Evolutionary conservation across 305 asterid species (phyloP), one percentile per base, ranked within the genome.

Genomic region (Stenogyne calaminthoides): DNA sequence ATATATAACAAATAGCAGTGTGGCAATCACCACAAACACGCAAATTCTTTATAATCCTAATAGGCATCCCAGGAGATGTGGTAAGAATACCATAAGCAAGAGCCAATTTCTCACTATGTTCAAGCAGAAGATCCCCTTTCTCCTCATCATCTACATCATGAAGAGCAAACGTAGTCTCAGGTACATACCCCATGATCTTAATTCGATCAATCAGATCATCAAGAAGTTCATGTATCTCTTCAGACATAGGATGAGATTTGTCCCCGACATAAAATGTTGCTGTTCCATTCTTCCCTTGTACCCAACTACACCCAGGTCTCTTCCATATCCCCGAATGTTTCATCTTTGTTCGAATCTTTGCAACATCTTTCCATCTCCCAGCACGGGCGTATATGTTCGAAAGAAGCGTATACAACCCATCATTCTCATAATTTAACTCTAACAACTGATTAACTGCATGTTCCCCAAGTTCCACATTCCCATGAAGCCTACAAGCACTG

Each of bases 121-220:
- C 96, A 60, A 82, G 71, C 52, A 90, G 78, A 66, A 88, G 89
- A 84, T 88, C 89, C 7, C 89, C 84, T 80, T 90, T 90, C 86
- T 92, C 96, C 83, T 92, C 98, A 57, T 92, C 92, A 75, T 90
- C 93, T 19, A 92, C 98, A 58, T 92, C 98, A 71, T 92, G 98
- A 66, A 92, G 96, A 25, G 96, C 96, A 79, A 83, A 92, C 78
- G 78, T 80, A 19, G 92, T 92, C 81, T 92, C 96, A 5, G 96
- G 91, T 16, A 84, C 83, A 72, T 92, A 92, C 0, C 98, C 98
- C 93, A 92, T 80, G 25, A 78, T 68, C 78, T 87, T 92, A 42
- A 86, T 85, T 11, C 91, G 87, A 56, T 71, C 52, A 71, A 90
- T 84, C 75, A 92, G 78, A 74, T 90, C 89, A 10, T 78, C 85